phyloP scores from a whole-genome alignment of 2,329 filamentous ascomycete genomes.

The Westerdykella sp. region DNA sequence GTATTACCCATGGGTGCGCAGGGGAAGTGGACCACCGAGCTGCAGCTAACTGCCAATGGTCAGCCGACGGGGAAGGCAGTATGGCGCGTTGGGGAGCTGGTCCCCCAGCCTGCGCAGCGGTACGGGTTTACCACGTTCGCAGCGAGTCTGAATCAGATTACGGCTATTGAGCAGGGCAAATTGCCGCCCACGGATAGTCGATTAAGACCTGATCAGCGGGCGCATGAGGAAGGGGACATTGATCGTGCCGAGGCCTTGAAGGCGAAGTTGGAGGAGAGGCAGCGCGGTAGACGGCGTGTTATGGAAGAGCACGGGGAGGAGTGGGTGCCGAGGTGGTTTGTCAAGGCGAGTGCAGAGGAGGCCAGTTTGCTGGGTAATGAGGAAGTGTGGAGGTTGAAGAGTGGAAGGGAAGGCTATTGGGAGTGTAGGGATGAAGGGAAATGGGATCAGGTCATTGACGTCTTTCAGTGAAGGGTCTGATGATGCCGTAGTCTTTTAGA shows the following conservation, averaged over 20 bases:
- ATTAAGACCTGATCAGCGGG: conserved; percentile 78
- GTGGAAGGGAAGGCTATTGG: conserved; percentile 88
- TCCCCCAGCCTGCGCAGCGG: conserved; percentile 69
- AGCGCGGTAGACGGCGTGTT: conserved; percentile 66
- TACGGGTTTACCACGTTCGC: conserved; percentile 89
- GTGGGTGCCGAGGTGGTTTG: conserved; percentile 80
- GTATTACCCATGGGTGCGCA: conserved; percentile 61
- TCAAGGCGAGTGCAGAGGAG: conserved; percentile 48
- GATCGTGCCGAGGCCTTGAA: conserved; percentile 83
- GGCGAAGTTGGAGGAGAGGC: conserved; percentile 74
- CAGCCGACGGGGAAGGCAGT: conserved; percentile 58
- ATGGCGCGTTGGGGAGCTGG: conserved; percentile 73
- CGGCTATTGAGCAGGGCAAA: conserved; percentile 65
- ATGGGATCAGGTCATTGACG: conserved; percentile 56
- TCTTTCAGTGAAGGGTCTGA: conserved; percentile 41
- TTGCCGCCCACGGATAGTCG: conserved; percentile 78
- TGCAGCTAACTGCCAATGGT: conserved; percentile 61
- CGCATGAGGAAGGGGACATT: conserved; percentile 73
- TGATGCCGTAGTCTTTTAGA: background rate
- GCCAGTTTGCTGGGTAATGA: conserved; percentile 34
- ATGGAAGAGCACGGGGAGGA: conserved; percentile 68
- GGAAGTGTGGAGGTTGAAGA: conserved; percentile 58
- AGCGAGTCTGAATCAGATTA: conserved; percentile 81
- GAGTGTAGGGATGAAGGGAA: conserved; percentile 65
- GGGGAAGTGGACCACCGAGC: conserved; percentile 77